These are phyloP conservation scores for Magnaporthales sp. DNA, from an alignment of 2,329 filamentous ascomycete genomes.

Conservation along the genomic window DNA sequence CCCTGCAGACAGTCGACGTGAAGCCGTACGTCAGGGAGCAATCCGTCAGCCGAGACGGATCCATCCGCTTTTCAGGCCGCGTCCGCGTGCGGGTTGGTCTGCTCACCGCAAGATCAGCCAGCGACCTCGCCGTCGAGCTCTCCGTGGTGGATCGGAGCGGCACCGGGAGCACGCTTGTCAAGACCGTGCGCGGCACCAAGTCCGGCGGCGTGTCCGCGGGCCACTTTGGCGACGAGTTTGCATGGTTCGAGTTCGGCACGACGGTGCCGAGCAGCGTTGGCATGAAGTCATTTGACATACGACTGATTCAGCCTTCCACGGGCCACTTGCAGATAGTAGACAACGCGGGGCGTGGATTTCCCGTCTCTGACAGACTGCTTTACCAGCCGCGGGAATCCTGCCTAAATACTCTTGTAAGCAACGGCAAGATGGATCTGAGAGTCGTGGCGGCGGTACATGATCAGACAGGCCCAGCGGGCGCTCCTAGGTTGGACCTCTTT, in stretches of 20 bases:
- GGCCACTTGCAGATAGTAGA: constrained; percentile 9
- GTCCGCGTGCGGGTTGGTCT: constrained; percentile 42
- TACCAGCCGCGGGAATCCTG: not conserved
- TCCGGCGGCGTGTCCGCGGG: constrained; percentile 16
- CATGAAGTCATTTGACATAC: constrained; percentile 22
- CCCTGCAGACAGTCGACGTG: constrained; percentile 46
- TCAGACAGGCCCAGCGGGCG: too few relatives aligned
- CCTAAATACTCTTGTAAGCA: not conserved
- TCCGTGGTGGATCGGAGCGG: constrained; percentile 10
- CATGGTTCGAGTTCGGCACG: constrained; percentile 21
- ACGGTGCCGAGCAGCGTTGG: constrained; percentile 15
- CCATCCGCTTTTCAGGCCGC: constrained; percentile 41
- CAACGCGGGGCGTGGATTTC: not conserved
- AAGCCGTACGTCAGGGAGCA: constrained; percentile 38
- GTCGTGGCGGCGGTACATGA: constrained; percentile 28
- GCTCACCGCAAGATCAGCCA: constrained; percentile 40
- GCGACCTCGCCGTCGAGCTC: constrained; percentile 25
- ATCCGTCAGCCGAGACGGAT: constrained; percentile 14
- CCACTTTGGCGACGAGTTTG: constrained; percentile 17
- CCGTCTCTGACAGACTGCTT: not conserved
- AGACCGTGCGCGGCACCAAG: not conserved
- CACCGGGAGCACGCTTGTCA: constrained; percentile 3
- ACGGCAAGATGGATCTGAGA: constrained; percentile 21
- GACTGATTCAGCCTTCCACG: constrained; percentile 15
- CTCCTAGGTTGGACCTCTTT: not conserved